Percentiles rank a stretch among this genome's conserved stretches.
phyloP scores from a whole-genome alignment of 805 yeast species.

The Cyberlindnera xylosilytica region DNA sequence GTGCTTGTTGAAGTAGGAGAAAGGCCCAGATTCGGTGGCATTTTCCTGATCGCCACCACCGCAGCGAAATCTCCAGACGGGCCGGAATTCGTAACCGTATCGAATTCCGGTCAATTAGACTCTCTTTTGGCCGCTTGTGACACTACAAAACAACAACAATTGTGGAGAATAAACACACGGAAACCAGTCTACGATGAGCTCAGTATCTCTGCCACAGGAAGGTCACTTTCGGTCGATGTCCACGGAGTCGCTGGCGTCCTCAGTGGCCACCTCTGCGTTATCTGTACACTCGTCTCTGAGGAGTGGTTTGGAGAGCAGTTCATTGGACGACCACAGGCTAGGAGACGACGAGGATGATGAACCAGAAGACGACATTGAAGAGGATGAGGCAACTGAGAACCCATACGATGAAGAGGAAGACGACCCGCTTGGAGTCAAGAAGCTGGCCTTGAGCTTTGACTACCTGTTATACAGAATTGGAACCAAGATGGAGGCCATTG shows the following conservation, averaged over 20 bases:
- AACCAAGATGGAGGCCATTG: constrained; percentile 48
- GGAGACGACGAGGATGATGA: constrained; percentile 3
- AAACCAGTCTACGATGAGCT: too few species aligned
- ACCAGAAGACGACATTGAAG: constrained; percentile 1
- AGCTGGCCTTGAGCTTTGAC: constrained; percentile 60
- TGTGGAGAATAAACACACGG: too few species aligned
- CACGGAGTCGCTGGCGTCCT: constrained; percentile 4
- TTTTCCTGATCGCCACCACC: background rate
- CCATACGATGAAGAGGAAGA: constrained; percentile 32
- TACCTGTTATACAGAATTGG: constrained; percentile 60
- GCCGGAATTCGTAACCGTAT: too few species aligned
- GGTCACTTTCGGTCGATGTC: constrained; percentile 1
- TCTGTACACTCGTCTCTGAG: constrained; percentile 2
- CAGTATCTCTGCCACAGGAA: too few species aligned
- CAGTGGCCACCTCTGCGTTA: background rate
- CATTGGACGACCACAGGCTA: background rate
- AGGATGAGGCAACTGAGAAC: constrained; percentile 1
- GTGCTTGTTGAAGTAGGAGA: too few species aligned
- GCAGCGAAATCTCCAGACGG: constrained; percentile 3
- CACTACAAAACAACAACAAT: too few species aligned
- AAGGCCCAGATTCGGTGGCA: too few species aligned
- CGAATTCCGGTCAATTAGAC: too few species aligned
- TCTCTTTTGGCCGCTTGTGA: too few species aligned
- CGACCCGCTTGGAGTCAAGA: constrained; percentile 63
- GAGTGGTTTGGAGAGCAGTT: background rate